Conservation (phyloP, 805 yeast genomes). For the Pichia nakasei region DNA sequence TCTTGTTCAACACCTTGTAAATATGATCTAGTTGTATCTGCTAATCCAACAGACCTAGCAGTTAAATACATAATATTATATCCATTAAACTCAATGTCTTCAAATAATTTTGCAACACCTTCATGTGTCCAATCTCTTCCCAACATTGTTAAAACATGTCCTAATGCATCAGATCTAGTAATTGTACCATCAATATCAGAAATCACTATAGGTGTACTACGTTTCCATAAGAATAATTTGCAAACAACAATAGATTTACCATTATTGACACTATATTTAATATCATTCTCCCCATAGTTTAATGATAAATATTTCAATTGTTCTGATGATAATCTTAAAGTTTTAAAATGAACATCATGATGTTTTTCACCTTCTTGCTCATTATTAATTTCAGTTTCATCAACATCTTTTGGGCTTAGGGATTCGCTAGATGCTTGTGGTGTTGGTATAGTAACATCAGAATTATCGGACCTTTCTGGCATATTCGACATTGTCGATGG, state of each 20-base stretch:
- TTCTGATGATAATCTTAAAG: slow-evolving; percentile 84
- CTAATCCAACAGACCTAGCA: slow-evolving; percentile 91
- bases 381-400: slow-evolving; percentile 15
- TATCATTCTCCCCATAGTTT: slow-evolving; percentile 68
- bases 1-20: slow-evolving; percentile 70
- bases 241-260: slow-evolving; percentile 73
- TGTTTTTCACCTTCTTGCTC: slow-evolving; percentile 10
- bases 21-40: slow-evolving; percentile 84
- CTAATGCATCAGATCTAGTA: slow-evolving; percentile 94
- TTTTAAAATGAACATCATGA: slow-evolving; percentile 53
- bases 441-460: slow-evolving; percentile 9
- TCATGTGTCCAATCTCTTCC: slow-evolving; percentile 98
- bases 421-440: neutral
- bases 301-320: slow-evolving; percentile 69
- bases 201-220: slow-evolving; percentile 81
- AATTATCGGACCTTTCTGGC: slow-evolving; percentile 11
- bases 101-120: slow-evolving; percentile 87
- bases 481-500: neutral
- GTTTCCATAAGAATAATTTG: slow-evolving; percentile 74
- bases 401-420: neutral
- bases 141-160: slow-evolving; percentile 86
- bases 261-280: slow-evolving; percentile 71
- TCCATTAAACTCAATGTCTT: slow-evolving; percentile 81
- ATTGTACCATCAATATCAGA: slow-evolving; percentile 98
- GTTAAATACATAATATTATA: slow-evolving; percentile 91